phyloP scores from a whole-genome alignment of 2,329 filamentous ascomycete genomes.

The Xylaria sp. region DNA sequence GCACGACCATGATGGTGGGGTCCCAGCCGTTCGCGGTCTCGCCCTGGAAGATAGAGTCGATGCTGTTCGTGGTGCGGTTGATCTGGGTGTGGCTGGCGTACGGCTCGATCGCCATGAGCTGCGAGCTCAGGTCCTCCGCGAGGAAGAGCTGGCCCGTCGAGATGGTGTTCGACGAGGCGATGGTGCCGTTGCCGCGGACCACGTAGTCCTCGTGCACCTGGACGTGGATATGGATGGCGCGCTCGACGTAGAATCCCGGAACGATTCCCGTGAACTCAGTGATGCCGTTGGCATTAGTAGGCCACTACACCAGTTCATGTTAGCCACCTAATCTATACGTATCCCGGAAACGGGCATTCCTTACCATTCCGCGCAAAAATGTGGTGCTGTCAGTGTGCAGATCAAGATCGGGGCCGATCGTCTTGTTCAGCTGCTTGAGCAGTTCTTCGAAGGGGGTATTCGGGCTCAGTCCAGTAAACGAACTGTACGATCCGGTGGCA shows the following conservation, averaged over 20 bases:
- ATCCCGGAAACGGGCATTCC: not conserved
- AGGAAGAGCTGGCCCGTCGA: constrained; percentile 24
- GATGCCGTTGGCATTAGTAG: constrained; percentile 31
- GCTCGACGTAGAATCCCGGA: constrained; percentile 30
- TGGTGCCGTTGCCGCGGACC: constrained; percentile 22
- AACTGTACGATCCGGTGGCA: constrained; percentile 35
- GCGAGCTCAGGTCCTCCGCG: constrained; percentile 21
- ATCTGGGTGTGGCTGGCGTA: constrained; percentile 40
- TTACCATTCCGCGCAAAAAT: constrained; percentile 31
- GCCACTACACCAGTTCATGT: constrained; percentile 19
- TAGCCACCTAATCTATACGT: not conserved
- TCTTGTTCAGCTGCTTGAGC: constrained; percentile 35
- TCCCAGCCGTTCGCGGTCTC: constrained; percentile 33
- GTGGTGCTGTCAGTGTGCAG: constrained; percentile 37
- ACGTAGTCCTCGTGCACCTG: constrained; percentile 24
- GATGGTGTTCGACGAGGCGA: constrained; percentile 17
- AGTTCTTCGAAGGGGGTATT: constrained; percentile 36
- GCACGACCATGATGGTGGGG: constrained; percentile 36
- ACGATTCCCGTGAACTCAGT: constrained; percentile 32
- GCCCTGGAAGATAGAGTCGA: constrained; percentile 24
- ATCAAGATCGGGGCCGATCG: constrained; percentile 24
- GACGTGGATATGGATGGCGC: constrained; percentile 29
- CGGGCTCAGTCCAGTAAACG: constrained; percentile 34
- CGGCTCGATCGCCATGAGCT: constrained; percentile 40
- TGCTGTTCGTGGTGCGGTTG: constrained; percentile 39